phyloP scores from a whole-genome alignment of 306 rosid species.

The Vigna unguiculata region DNA sequence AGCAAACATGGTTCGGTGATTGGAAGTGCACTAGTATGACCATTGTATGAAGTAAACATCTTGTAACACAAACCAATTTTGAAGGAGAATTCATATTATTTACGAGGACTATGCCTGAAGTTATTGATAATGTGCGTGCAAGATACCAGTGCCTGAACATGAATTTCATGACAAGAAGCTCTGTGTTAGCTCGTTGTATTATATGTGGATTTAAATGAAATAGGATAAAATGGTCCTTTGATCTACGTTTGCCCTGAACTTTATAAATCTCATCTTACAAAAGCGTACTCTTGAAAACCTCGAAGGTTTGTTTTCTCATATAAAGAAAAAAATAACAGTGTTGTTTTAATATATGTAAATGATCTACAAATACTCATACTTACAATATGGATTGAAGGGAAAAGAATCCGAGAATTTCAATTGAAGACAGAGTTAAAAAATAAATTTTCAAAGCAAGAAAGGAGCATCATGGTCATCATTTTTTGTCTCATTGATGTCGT shows the following conservation, averaged over 20 bases:
- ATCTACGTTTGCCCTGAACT: constrained; percentile 19
- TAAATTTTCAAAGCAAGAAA: constrained; percentile 39
- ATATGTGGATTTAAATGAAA: constrained; percentile 24
- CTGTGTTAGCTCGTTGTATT: constrained; percentile 18
- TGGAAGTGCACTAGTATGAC: constrained; percentile 35
- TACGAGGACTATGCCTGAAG: constrained; percentile 27
- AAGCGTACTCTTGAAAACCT: constrained; percentile 38
- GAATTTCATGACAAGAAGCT: constrained; percentile 29
- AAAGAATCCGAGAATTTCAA: constrained; percentile 55
- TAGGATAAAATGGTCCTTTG: constrained; percentile 30
- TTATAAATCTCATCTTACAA: constrained; percentile 32
- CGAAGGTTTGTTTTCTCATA: constrained; percentile 32
- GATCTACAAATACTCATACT: constrained; percentile 47
- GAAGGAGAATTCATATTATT: constrained; percentile 41
- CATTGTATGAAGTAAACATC: constrained; percentile 26
- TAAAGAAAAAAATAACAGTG: background rate
- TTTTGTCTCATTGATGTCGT: constrained; percentile 45
- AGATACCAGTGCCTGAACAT: constrained; percentile 16
- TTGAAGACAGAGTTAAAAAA: constrained; percentile 51
- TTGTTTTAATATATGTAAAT: constrained; percentile 42
- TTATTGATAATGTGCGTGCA: constrained; percentile 32
- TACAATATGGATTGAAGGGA: constrained; percentile 50
- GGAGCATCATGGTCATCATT: constrained; percentile 49
- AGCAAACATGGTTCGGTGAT: constrained; percentile 42
- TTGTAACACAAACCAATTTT: constrained; percentile 40